These are phyloP conservation scores for Microstegium vimineum DNA, from an alignment of 176 grass and related monocot species.

Conservation along the genomic window DNA sequence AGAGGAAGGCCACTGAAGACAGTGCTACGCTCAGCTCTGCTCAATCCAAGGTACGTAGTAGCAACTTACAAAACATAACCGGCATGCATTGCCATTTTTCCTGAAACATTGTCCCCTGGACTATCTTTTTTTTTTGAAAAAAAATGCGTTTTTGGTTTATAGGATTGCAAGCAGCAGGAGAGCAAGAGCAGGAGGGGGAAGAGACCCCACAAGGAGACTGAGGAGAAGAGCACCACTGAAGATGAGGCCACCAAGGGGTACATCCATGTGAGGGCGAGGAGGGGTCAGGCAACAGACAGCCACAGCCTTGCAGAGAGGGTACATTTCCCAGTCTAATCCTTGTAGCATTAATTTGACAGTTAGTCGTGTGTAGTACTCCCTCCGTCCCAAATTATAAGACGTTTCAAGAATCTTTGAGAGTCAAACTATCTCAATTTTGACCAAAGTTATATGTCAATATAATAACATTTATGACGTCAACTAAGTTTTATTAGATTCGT, in stretches of 20 bases:
- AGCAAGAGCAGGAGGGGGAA: conserved; percentile 56
- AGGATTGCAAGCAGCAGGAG: conserved; percentile 57
- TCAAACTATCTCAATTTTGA: too few relatives aligned
- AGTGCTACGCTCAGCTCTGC: conserved; percentile 47
- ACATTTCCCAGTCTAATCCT: conserved; percentile 12
- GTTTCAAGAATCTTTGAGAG: too few relatives aligned
- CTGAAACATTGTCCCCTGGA: neutral
- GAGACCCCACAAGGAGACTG: conserved; percentile 30
- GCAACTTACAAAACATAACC: too few relatives aligned
- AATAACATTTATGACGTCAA: too few relatives aligned
- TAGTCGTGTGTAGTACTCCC: conserved; percentile 8
- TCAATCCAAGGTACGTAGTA: conserved; percentile 63
- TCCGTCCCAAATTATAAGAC: too few relatives aligned
- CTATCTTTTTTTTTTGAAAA: neutral
- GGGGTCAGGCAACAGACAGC: conserved; percentile 94
- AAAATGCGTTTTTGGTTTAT: neutral
- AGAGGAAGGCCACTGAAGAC: conserved; percentile 58
- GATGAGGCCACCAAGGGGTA: conserved; percentile 62
- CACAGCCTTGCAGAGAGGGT: conserved; percentile 98
- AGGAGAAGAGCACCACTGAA: conserved; percentile 50
- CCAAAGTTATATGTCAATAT: too few relatives aligned
- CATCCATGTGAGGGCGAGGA: conserved; percentile 96
- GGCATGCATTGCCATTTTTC: conserved; percentile 10
- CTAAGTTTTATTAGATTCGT: too few relatives aligned
- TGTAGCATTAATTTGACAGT: conserved; percentile 5